A percentile compares a stretch with the other conserved stretches of the same genome.
These are phyloP conservation scores for Fusarium citri DNA, from an alignment of 2,329 filamentous ascomycete genomes.

Conservation along the genomic window DNA sequence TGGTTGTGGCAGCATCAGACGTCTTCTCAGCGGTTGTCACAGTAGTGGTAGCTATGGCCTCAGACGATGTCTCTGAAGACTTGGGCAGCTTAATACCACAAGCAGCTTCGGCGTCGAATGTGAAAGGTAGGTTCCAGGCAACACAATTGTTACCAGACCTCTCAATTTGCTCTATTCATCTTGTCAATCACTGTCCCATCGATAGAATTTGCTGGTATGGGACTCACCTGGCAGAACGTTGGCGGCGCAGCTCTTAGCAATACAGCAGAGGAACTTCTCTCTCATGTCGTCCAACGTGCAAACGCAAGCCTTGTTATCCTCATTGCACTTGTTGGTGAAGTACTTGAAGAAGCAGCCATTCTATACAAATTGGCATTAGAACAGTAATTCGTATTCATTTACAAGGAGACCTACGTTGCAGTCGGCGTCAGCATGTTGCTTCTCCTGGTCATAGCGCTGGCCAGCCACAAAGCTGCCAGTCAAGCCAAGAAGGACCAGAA, in stretches of 20 bases:
- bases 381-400: fast-evolving
- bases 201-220: fast-evolving
- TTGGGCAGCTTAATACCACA: conserved; percentile 9
- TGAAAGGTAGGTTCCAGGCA: not conserved
- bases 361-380: not conserved
- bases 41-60: not conserved
- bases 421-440: conserved; percentile 2
- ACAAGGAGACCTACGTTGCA: not conserved
- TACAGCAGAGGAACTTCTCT: conserved; percentile 12
- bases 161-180: not conserved
- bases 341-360: conserved; percentile 12
- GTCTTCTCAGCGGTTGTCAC: not conserved
- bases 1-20: not conserved
- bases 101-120: conserved; percentile 6
- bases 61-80: not conserved
- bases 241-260: not conserved
- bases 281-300: conserved; percentile 7
- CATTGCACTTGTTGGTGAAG: conserved; percentile 18
- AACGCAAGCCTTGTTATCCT: conserved; percentile 3
- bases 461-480: not conserved
- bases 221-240: conserved; percentile 5
- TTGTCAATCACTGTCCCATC: not conserved
- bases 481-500: not conserved
- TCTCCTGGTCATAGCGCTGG: conserved; percentile 4
- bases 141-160: not conserved